phyloP scores from a whole-genome alignment of 2,329 filamentous ascomycete species.

The Parastagonospora nodorum region DNA sequence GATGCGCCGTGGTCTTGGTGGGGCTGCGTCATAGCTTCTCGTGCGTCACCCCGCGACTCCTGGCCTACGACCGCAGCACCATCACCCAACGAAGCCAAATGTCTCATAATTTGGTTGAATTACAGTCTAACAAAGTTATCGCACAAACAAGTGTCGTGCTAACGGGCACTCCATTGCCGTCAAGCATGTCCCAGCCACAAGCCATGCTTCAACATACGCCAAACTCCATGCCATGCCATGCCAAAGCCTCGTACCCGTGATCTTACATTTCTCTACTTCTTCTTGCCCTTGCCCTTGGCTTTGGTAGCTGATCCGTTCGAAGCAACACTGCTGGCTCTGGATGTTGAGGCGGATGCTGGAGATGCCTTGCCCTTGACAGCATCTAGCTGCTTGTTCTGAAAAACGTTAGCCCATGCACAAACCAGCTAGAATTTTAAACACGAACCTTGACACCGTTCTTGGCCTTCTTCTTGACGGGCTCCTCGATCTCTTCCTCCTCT shows the following conservation, averaged over 20 bases:
- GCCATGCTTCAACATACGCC: neutral
- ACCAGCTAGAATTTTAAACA: constrained; percentile 3
- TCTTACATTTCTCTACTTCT: constrained; percentile 44
- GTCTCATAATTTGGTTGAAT: no score
- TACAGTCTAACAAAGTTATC: no score
- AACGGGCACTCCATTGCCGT: no score
- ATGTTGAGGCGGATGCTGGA: constrained; percentile 75
- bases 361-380: constrained; percentile 80
- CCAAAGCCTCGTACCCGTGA: neutral
- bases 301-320: constrained; percentile 68
- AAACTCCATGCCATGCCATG: constrained; percentile 20
- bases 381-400: constrained; percentile 90
- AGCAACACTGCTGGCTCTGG: constrained; percentile 84
- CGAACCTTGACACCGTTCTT: constrained; percentile 88
- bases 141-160: no score
- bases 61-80: neutral
- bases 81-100: neutral
- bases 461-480: constrained; percentile 92
- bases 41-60: constrained; percentile 16
- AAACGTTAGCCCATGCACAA: constrained; percentile 13
- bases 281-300: constrained; percentile 57
- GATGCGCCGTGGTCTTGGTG: neutral
- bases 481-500: constrained; percentile 68
- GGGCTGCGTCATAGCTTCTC: constrained; percentile 12
- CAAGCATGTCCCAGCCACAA: no score